Conservation (phyloP, 352 stramenopile genomes). For the Pythium phragmitis region DNA sequence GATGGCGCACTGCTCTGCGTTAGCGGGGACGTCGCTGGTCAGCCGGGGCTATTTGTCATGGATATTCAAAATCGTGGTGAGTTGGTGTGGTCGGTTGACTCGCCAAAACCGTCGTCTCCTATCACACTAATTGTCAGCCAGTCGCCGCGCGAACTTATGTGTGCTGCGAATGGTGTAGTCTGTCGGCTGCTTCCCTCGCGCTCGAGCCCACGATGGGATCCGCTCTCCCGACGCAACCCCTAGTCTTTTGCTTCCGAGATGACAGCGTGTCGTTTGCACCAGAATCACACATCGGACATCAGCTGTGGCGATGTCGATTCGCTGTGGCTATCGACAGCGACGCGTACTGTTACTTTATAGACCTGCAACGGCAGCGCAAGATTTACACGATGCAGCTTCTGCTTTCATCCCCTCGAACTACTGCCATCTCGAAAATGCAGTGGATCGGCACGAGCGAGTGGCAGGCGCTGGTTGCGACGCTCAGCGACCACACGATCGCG, state of each 20-base stretch:
- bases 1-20: conserved; percentile 16
- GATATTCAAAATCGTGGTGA: conserved; percentile 11
- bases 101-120: neutral
- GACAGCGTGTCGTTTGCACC: neutral
- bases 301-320: conserved; percentile 11
- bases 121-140: conserved; percentile 15
- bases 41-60: conserved; percentile 10
- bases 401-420: conserved; percentile 4
- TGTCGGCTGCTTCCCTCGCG: conserved; percentile 13
- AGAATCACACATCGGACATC: neutral
- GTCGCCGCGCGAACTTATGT: conserved; percentile 22
- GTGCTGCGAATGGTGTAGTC: neutral
- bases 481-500: conserved; percentile 27
- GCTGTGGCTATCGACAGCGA: conserved; percentile 19
- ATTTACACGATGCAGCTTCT: conserved; percentile 22
- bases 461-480: conserved; percentile 22
- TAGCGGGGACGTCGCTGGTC: neutral
- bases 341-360: conserved; percentile 21
- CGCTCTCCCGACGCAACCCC: neutral
- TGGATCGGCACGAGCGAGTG: conserved; percentile 28
- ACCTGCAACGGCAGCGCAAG: conserved; percentile 18
- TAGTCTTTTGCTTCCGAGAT: conserved; percentile 15
- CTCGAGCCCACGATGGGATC: conserved; percentile 6
- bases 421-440: conserved; percentile 3
- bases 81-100: conserved; percentile 7